Conservation (phyloP, 352 stramenopile genomes). For the Aphanomyces stellatus region DNA sequence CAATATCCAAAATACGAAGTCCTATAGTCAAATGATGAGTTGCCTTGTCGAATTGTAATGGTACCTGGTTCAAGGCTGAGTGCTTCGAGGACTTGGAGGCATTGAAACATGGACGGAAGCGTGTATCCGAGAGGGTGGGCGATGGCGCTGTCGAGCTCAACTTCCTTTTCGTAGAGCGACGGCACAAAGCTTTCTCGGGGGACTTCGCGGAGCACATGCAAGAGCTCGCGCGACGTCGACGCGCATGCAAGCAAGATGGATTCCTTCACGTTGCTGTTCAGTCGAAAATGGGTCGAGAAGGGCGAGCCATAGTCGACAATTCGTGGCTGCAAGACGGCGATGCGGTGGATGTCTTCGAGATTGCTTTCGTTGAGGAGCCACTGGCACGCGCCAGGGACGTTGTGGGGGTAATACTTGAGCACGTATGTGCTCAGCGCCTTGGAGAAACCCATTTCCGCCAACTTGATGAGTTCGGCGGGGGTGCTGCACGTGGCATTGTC, state of each 20-base stretch:
- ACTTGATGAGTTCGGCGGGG: not conserved
- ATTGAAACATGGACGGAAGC: constrained; percentile 11
- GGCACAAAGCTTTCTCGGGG: constrained; percentile 16
- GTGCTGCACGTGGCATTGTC: too few relatives aligned
- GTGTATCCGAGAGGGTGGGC: constrained; percentile 14
- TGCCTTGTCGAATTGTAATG: too few relatives aligned
- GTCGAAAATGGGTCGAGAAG: not conserved
- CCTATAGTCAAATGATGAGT: too few relatives aligned
- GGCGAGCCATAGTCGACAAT: not conserved
- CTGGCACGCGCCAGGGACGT: constrained; percentile 2
- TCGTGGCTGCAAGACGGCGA: not conserved
- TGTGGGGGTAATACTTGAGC: constrained; percentile 12
- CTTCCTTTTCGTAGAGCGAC: constrained; percentile 7
- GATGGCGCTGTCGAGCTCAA: constrained; percentile 2
- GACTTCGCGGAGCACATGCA: constrained; percentile 11
- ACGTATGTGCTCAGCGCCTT: not conserved
- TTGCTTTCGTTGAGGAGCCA: constrained; percentile 18
- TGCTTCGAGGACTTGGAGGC: constrained; percentile 5
- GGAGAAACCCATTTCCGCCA: constrained; percentile 11
- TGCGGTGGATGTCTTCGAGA: constrained; percentile 1
- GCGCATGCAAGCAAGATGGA: not conserved
- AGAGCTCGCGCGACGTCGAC: not conserved
- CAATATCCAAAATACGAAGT: constrained; percentile 8
- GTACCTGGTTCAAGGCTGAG: constrained; percentile 8
- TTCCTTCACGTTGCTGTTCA: not conserved